Evolutionary conservation across 257 asterid genomes (phyloP).

Genomic region (Scutellaria barbata): DNA sequence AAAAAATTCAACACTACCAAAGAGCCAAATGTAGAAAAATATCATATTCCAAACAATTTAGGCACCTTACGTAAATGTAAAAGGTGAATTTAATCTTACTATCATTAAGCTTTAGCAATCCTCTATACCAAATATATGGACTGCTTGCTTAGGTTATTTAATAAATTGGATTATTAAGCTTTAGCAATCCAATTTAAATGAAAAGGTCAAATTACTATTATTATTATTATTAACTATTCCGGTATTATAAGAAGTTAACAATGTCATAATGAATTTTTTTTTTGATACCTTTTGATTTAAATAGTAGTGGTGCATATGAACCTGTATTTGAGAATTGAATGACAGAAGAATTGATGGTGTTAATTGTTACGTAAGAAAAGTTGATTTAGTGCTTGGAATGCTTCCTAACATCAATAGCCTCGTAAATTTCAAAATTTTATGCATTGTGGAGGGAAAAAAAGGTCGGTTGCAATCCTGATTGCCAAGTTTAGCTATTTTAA

Average conservation of each 20-base stretch:
- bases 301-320: background rate
- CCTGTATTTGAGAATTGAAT: background rate
- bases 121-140: too few relatives aligned
- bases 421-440: background rate
- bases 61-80: too few relatives aligned
- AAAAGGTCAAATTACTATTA: background rate
- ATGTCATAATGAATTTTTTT: background rate
- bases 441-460: background rate
- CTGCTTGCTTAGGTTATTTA: too few relatives aligned
- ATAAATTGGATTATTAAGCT: too few relatives aligned
- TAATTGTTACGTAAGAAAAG: background rate
- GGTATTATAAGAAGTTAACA: background rate
- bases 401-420: background rate
- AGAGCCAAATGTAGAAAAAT: too few relatives aligned
- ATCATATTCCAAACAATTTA: too few relatives aligned
- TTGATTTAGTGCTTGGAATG: background rate
- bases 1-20: too few relatives aligned
- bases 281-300: background rate
- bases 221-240: too few relatives aligned
- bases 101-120: too few relatives aligned
- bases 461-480: background rate
- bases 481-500: background rate
- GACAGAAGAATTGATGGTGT: background rate
- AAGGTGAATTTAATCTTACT: too few relatives aligned
- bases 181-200: too few relatives aligned